Percentiles rank a stretch among this genome's conserved stretches.
Evolutionary conservation across 371 early-diverging fungal genomes (phyloP).

Genomic region (Blakeslea trispora): DNA sequence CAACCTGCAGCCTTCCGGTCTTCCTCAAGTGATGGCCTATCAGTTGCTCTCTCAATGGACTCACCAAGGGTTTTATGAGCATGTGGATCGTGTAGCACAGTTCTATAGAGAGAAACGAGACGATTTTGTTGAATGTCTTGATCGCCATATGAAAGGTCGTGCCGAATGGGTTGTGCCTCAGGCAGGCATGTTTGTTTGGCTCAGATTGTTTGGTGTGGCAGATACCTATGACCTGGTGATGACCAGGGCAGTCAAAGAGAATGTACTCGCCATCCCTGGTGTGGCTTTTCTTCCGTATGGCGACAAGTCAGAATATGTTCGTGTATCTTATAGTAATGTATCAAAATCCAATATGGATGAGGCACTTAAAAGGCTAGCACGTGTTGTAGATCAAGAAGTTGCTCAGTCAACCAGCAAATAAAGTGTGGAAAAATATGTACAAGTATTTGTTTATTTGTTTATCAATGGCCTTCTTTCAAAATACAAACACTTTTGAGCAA

Average conservation of each 20-base stretch:
- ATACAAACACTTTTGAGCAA: too few species aligned
- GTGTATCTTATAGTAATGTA: conserved; percentile 70
- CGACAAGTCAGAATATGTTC: conserved; percentile 37
- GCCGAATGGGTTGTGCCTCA: conserved; percentile 72
- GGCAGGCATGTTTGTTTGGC: conserved; percentile 87
- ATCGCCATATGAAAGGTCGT: conserved; percentile 58
- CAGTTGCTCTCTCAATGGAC: conserved; percentile 68
- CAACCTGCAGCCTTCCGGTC: conserved; percentile 76
- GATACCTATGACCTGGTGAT: conserved; percentile 69
- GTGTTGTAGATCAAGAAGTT: conserved; percentile 32
- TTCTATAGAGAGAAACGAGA: conserved; percentile 70
- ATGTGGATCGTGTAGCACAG: conserved; percentile 56
- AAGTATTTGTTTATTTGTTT: too few species aligned
- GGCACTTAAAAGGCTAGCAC: conserved; percentile 58
- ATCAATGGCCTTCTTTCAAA: too few species aligned
- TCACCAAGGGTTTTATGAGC: conserved; percentile 65
- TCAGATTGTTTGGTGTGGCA: conserved; percentile 60
- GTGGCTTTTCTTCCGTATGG: conserved; percentile 31
- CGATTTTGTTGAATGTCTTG: conserved; percentile 55
- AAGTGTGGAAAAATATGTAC: too few species aligned
- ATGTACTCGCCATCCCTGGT: conserved; percentile 77
- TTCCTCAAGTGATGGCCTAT: conserved; percentile 67
- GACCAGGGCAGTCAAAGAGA: conserved; percentile 67
- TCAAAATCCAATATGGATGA: conserved; percentile 64
- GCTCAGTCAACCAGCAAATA: not conserved